Evolutionary conservation across 345 rosid genomes (phyloP).

Genomic region (Brassica carinata): DNA sequence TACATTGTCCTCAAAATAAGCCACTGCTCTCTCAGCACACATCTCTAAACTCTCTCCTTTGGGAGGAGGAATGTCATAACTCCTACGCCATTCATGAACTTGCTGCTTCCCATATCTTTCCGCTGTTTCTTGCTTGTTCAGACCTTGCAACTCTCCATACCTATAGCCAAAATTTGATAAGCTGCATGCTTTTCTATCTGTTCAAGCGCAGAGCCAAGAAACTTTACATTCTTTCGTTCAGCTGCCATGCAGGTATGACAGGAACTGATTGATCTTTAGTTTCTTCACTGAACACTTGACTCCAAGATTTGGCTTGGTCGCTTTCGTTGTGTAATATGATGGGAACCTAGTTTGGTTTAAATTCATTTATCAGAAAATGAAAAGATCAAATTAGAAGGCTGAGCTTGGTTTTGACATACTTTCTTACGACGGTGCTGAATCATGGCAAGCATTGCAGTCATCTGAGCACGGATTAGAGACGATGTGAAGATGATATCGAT

Average conservation of each 20-base stretch:
- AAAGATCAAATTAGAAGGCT: background rate
- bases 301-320: conserved; percentile 81
- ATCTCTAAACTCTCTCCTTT: conserved; percentile 98
- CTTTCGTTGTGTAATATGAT: conserved; percentile 71
- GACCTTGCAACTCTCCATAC: conserved; percentile 97
- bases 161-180: conserved; percentile 35
- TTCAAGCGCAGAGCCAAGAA: background rate
- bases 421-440: conserved; percentile 89
- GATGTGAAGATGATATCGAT: conserved; percentile 89
- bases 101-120: conserved; percentile 85
- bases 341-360: conserved; percentile 60
- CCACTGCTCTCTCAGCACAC: conserved; percentile 92
- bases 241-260: conserved; percentile 85
- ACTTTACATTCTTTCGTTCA: conserved; percentile 86
- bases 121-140: conserved; percentile 91
- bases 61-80: conserved; percentile 92
- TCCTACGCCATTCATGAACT: conserved; percentile 96
- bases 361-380: background rate
- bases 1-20: conserved; percentile 41
- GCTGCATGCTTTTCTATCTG: background rate
- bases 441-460: conserved; percentile 99
- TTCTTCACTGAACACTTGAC: conserved; percentile 84
- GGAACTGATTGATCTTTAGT: conserved; percentile 79
- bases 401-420: conserved; percentile 41
- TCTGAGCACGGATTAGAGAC: conserved; percentile 90